Percentiles rank a stretch among this genome's conserved stretches.
These are phyloP conservation scores for Lepiota subincarnata DNA, from an alignment of 768 basidiomycete species.

Conservation along the genomic window DNA sequence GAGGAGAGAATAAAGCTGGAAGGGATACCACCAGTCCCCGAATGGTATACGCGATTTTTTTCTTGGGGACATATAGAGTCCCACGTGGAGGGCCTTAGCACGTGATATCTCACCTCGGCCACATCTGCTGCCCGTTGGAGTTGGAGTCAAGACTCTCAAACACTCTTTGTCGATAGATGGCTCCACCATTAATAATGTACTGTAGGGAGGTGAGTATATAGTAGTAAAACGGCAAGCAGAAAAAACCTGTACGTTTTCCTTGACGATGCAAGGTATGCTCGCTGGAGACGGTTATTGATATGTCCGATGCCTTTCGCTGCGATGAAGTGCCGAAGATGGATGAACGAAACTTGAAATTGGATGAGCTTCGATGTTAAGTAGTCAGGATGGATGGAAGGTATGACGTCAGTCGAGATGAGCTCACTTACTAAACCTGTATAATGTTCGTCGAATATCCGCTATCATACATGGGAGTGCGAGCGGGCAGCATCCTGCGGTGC, in stretches of 20 bases:
- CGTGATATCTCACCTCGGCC: slow-evolving; percentile 5
- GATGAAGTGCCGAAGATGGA: not conserved
- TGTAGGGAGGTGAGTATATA: not conserved
- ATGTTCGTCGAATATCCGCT: slow-evolving; percentile 6
- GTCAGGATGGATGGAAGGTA: not conserved
- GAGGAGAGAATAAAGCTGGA: not conserved
- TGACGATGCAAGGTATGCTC: too few species aligned
- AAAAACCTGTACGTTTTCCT: not conserved
- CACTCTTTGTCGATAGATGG: not conserved
- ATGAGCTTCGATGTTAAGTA: not conserved
- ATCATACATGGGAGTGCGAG: slow-evolving; percentile 2
- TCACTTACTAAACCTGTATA: not conserved
- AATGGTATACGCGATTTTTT: not conserved
- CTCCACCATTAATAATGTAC: slow-evolving; percentile 4
- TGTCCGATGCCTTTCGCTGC: too few species aligned
- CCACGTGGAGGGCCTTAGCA: slow-evolving; percentile 6
- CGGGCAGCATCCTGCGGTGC: not conserved
- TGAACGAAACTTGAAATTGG: not conserved
- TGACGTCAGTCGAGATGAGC: slow-evolving; percentile 3
- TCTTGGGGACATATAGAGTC: not conserved
- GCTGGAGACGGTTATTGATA: too few species aligned
- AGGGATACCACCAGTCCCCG: not conserved
- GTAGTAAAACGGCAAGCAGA: not conserved
- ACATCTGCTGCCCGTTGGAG: not conserved
- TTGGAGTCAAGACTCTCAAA: slow-evolving; percentile 1